Conservation (phyloP, 805 yeast species). For the Candida awuae region DNA sequence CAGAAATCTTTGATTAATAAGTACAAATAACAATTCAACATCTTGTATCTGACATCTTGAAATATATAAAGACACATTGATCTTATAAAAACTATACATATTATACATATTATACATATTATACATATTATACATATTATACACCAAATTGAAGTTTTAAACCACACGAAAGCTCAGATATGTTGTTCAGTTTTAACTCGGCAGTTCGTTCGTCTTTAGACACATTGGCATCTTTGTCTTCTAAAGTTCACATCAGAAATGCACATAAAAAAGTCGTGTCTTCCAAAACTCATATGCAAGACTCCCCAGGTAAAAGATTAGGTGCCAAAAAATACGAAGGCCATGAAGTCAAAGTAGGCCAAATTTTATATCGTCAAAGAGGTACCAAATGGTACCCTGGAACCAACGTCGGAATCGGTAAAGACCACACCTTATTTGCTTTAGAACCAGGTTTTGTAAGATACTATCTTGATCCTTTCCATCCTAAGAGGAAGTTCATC, state of each 20-base stretch:
- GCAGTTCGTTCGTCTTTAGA: not conserved
- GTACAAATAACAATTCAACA: no score
- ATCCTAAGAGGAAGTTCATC: constrained; percentile 82
- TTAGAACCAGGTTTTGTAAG: constrained; percentile 89
- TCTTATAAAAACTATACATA: no score
- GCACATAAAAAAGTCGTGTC: constrained; percentile 95
- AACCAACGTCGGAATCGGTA: constrained; percentile 81
- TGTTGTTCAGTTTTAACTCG: not conserved
- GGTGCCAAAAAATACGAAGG: constrained; percentile 89
- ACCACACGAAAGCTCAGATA: no score
- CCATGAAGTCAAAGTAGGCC: constrained; percentile 66
- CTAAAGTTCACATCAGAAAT: constrained; percentile 52
- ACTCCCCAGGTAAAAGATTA: constrained; percentile 88
- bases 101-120: no score
- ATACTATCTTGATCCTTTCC: constrained; percentile 91
- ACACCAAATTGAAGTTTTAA: no score
- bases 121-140: no score
- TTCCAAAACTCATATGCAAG: constrained; percentile 87
- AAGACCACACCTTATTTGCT: constrained; percentile 89
- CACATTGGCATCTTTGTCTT: not conserved
- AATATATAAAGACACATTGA: no score
- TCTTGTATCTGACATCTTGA: no score
- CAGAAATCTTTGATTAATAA: no score
- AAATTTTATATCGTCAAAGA: constrained; percentile 86
- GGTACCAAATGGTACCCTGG: constrained; percentile 96